Conservation (phyloP, 2,329 filamentous ascomycete genomes). For the Hypoxylon sp. region DNA sequence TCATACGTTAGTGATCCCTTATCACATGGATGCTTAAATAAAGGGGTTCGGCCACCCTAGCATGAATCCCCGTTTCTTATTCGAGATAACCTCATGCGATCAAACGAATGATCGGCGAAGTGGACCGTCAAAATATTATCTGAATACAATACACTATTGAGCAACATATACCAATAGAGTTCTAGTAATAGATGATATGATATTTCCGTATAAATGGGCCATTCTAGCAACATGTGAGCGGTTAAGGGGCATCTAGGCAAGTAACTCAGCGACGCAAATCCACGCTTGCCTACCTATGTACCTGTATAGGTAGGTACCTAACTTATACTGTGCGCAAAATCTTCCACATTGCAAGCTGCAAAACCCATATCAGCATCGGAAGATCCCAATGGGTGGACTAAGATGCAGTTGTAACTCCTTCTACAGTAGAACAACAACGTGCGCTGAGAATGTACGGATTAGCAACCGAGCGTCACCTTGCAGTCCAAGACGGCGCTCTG, state of each 20-base stretch:
- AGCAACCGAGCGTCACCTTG: conserved; percentile 64
- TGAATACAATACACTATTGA: not conserved
- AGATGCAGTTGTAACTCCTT: not conserved
- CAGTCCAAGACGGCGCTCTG: conserved; percentile 69
- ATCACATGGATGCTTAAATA: not conserved
- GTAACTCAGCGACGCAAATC: not conserved
- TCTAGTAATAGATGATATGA: not conserved
- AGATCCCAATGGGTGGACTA: not conserved
- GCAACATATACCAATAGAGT: not conserved
- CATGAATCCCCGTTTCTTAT: not conserved
- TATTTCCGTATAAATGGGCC: not conserved
- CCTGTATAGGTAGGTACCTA: no score
- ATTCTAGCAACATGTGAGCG: not conserved
- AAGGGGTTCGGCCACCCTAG: not conserved
- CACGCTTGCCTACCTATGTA: not conserved
- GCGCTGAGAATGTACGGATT: no score
- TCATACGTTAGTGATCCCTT: not conserved
- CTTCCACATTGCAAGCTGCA: not conserved
- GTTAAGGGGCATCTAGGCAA: not conserved
- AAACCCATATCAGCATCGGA: not conserved
- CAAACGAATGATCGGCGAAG: not conserved
- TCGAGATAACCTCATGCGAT: not conserved
- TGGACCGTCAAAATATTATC: not conserved
- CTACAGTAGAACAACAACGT: no score
- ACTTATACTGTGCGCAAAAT: not conserved